Base-by-base conservation (phyloP, 495 filamentous ascomycete genomes). In the Daldinia vernicosa region DNA sequence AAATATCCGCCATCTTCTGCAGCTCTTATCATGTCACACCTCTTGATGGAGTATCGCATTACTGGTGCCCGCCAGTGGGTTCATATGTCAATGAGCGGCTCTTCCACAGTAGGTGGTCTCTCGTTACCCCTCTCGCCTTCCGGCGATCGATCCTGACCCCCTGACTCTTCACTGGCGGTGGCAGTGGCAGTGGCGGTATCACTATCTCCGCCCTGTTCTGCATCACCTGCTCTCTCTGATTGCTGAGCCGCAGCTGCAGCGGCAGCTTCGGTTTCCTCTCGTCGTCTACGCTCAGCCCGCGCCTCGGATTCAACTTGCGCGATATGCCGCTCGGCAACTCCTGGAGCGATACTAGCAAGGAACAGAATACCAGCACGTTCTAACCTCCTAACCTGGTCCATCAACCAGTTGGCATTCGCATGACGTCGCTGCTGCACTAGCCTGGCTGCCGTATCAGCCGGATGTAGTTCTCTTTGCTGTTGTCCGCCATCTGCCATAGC, bases 351-450 rank as follows among this genome's bases (percentile, higher is more conserved):
- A 79, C 92, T 95, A 6, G 93, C 93, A 37, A 97, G 77, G 72
- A 97, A 95, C 32, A 97, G 81, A 14, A 93, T 87, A n/a, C 91
- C 76, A 14, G 91, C 90, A 57, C 93, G 86, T 76, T 97, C 94
- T 12, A 87, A 77, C 14, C 89, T 82, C 69, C 92, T 82, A 12
- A 91, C 73, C 32, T 84, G 84, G 43, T 89, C 81, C 69, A 84
- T 75, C 11, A 89, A 50, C 86, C 89, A 88, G 24, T 77, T 80
- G 19, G 76, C 80, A 68, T 88, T 81, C 4, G 77, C 76, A 27
- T 82, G 74, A 28, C 84, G 77, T 55, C 80, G 83, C 69, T 86
- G 80, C 33, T 82, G 81, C 9, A 92, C 70, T 11, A 92, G 65
- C 28, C 88, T 77, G 4, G 83, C 83, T 0, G 88, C 89, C 12